Conservation (phyloP, 305 asterid genomes). For the Coffea humblotiana region DNA sequence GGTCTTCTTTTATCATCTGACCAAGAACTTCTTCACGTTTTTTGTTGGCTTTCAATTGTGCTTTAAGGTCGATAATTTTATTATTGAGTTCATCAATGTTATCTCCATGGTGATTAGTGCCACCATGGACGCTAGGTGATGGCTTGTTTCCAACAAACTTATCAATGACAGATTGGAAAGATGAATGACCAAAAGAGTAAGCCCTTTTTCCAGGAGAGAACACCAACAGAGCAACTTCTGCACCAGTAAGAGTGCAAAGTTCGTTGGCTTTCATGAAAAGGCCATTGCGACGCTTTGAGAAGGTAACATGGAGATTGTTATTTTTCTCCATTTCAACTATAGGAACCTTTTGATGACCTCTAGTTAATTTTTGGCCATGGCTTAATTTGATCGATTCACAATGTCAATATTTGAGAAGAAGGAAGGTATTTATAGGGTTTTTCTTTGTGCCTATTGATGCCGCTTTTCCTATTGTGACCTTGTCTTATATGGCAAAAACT, state of each 20-base stretch:
- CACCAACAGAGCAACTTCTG: slow-evolving; percentile 6
- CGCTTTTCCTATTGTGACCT: neutral
- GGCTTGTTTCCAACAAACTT: neutral
- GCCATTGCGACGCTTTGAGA: slow-evolving; percentile 1
- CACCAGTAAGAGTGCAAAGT: slow-evolving; percentile 24
- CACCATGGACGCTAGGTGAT: neutral
- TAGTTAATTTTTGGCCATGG: slow-evolving; percentile 6
- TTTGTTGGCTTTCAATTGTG: neutral
- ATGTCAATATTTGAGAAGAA: too few species aligned
- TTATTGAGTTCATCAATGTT: neutral
- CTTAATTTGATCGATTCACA: neutral
- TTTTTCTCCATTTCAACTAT: slow-evolving; percentile 20
- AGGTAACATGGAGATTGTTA: slow-evolving; percentile 4
- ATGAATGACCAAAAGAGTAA: slow-evolving; percentile 21
- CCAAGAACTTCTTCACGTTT: slow-evolving; percentile 2
- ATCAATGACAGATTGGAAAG: neutral
- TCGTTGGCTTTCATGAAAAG: slow-evolving; percentile 26
- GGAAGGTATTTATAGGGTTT: slow-evolving; percentile 1
- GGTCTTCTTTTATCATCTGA: neutral
- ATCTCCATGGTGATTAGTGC: neutral
- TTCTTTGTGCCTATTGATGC: neutral
- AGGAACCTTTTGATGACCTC: slow-evolving; percentile 18
- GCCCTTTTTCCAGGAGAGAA: slow-evolving; percentile 20
- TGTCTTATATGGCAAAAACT: neutral
- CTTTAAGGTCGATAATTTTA: neutral